Percentiles rank a stretch among this genome's conserved stretches.
phyloP scores from a whole-genome alignment of 768 basidiomycete species.

The Baorangia bicolor region DNA sequence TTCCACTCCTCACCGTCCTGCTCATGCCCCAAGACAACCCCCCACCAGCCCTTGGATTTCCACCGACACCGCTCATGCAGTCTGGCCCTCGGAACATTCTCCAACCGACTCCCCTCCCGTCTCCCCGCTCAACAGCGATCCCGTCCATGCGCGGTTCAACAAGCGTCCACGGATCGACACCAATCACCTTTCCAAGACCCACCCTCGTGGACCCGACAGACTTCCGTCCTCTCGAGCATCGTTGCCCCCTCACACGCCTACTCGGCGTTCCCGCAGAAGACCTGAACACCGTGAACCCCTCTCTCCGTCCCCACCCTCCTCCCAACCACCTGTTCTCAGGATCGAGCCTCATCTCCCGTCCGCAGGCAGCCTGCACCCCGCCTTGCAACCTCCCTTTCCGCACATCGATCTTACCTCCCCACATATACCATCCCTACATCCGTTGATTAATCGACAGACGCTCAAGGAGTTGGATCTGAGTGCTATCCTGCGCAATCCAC shows the following conservation, averaged over 20 bases:
- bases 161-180: slow-evolving; percentile 36
- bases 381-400: slow-evolving; percentile 31
- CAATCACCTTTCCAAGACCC: slow-evolving; percentile 11
- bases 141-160: slow-evolving; percentile 19
- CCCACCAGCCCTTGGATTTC: slow-evolving; percentile 31
- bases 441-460: slow-evolving; percentile 80
- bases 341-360: slow-evolving; percentile 27
- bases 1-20: slow-evolving; percentile 26
- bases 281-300: slow-evolving; percentile 31
- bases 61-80: slow-evolving; percentile 29
- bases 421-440: slow-evolving; percentile 66
- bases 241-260: slow-evolving; percentile 24
- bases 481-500: slow-evolving; percentile 84
- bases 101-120: slow-evolving; percentile 32
- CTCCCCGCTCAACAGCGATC: slow-evolving; percentile 42
- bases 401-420: slow-evolving; percentile 44
- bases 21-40: slow-evolving; percentile 43
- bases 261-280: slow-evolving; percentile 32
- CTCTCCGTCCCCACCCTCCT: slow-evolving; percentile 26
- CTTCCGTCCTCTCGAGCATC: slow-evolving; percentile 15
- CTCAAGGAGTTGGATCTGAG: slow-evolving; percentile 84
- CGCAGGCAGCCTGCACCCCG: slow-evolving; percentile 25
- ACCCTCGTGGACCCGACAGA: slow-evolving; percentile 12
- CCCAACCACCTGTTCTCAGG: slow-evolving; percentile 18
- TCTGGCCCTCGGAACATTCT: slow-evolving; percentile 42